Base-by-base conservation (phyloP, 129 eudicot genomes). In the Ambrosia artemisiifolia region DNA sequence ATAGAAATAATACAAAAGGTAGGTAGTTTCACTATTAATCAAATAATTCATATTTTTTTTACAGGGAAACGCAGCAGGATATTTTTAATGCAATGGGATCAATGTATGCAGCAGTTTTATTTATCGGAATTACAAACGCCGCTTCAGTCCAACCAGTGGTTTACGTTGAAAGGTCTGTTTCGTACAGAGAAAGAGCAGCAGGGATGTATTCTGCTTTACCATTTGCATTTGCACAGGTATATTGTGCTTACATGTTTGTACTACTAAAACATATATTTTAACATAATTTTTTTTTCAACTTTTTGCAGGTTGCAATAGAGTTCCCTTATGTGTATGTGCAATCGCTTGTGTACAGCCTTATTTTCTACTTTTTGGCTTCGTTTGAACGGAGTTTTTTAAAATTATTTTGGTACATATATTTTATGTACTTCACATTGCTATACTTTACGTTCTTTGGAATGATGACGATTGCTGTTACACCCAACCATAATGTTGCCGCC, bases 41-140 rank as follows among this genome's bases (percentile, higher is more conserved):
- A 36, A 7, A 4, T 36, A 36, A 36, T 36, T 36, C 42, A 4
- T 36, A 36, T 5, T 11, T 28, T 11, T 28, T 44, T 6, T 4
- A 12, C 75, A 91, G 97, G 83, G 90, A 84, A 67, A 80, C 87
- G 2, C 92, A 91, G 18, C 97, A 91, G 76, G 97, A 91, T 70
- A 91, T 91, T 43, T 88, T 76, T 43, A 91, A 91, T 43, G 97
- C 97, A 4, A 88, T 91, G 97, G 97, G 97, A 69, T 91, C 97
- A 14, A 91, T 91, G 88, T 91, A 91, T 64, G 87, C 96, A 17
- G 97, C 97, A 33, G 96, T 91, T 46, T 70, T 91, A 42, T 91
- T 91, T 55, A 91, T 91, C 11, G 97, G 97, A 34, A 86, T 91
- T 61, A 91, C 97, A 3, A 91, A 91, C 30, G 95, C 97, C 4